These are phyloP conservation scores for Trichoderma sp. DNA, from an alignment of 2,329 filamentous ascomycete species.

Conservation along the genomic window DNA sequence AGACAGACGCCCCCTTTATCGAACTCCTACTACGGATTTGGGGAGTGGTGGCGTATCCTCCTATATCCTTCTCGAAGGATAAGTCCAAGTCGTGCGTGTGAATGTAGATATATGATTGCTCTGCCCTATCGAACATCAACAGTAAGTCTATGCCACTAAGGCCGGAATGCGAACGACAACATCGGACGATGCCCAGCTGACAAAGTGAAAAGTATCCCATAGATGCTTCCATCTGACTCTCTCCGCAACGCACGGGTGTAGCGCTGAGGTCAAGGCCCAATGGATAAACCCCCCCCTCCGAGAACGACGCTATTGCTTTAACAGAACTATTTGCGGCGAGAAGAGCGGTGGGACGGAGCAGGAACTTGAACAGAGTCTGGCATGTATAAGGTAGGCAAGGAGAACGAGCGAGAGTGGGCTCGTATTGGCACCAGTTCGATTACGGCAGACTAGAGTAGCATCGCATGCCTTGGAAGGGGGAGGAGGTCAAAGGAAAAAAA, in stretches of 20 bases:
- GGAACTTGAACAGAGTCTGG: neutral
- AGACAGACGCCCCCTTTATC: neutral
- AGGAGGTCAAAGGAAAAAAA: neutral
- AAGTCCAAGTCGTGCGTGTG: neutral
- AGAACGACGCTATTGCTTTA: neutral
- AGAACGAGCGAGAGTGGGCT: conserved; percentile 5
- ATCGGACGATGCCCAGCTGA: conserved; percentile 1
- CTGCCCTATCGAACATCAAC: neutral
- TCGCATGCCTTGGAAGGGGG: conserved; percentile 10
- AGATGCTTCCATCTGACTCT: neutral
- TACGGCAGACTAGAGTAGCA: conserved; percentile 24
- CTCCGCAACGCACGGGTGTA: neutral
- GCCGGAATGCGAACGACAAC: neutral
- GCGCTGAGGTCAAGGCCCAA: neutral
- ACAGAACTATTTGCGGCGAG: neutral
- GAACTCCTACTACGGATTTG: too few species aligned
- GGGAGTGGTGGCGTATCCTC: too few species aligned
- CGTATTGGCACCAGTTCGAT: conserved; percentile 20
- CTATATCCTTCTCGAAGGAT: neutral
- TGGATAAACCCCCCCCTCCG: neutral
- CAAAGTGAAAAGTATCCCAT: conserved; percentile 7
- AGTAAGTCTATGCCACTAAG: neutral
- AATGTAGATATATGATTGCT: neutral
- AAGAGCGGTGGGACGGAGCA: neutral
- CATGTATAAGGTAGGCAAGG: too few species aligned